A percentile compares a stretch with the other conserved stretches of the same genome.
These are phyloP conservation scores for Nitzschia palea DNA, from an alignment of 108 stramenopile genomes.

Conservation along the genomic window DNA sequence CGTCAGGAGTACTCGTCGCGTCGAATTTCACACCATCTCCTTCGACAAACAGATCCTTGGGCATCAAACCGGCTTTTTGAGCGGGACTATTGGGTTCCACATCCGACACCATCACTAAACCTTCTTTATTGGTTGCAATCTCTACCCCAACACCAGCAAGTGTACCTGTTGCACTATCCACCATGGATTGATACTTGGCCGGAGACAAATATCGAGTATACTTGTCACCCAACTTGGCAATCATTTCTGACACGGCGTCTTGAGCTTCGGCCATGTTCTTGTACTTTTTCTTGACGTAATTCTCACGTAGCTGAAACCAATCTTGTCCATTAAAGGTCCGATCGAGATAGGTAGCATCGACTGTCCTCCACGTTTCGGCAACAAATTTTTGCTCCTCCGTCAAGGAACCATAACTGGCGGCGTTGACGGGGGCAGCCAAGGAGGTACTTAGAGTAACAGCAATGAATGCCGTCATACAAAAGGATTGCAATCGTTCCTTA, in stretches of 20 bases:
- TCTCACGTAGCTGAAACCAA: constrained; percentile 89
- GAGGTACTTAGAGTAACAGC: not conserved
- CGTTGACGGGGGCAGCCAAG: constrained; percentile 16
- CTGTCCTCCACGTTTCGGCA: constrained; percentile 83
- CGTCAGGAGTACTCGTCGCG: constrained; percentile 69
- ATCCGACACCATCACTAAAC: constrained; percentile 56
- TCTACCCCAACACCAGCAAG: constrained; percentile 86
- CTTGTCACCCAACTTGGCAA: constrained; percentile 83
- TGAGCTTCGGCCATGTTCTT: constrained; percentile 77
- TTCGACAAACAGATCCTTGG: constrained; percentile 74
- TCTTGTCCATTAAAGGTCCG: constrained; percentile 93
- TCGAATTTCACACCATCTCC: constrained; percentile 75
- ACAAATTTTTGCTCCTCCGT: constrained; percentile 77
- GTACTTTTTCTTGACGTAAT: constrained; percentile 69
- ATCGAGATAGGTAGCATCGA: constrained; percentile 88
- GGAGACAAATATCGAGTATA: constrained; percentile 94
- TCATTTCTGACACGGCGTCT: constrained; percentile 58
- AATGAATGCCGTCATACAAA: not conserved
- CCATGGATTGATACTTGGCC: constrained; percentile 89
- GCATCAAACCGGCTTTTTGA: constrained; percentile 54
- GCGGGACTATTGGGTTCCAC: constrained; percentile 82
- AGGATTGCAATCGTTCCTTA: no score
- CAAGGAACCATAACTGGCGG: constrained; percentile 66
- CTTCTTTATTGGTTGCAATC: constrained; percentile 50
- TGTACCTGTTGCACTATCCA: constrained; percentile 83